Evolutionary conservation across 176 grass and related monocot species (phyloP), one percentile per base, ranked within the genome.

Genomic region (Chloris gayana): DNA sequence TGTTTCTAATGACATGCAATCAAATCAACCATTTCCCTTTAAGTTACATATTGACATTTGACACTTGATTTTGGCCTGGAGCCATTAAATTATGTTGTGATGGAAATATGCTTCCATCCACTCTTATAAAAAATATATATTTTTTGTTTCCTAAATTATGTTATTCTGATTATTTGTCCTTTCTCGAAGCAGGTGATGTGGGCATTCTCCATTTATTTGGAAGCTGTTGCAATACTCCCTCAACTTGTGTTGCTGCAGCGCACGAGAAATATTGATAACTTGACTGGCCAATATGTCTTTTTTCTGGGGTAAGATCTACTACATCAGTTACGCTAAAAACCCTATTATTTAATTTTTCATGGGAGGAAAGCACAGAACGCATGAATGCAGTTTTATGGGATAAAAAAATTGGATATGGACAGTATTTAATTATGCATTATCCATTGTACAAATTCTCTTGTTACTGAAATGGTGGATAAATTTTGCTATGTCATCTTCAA

Each of bases 231-330:
- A 31, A 99, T 95, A 93, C 76, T 99, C 70, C 92, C 96, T 85
- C 96, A 99, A 64, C 86, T 99, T 65, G 92, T 99, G 42, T 69
- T 99, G 84, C 84, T 99, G 64, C 96, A 99, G 18, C 79, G 86
- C 74, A 95, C 96, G 17, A 94, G 91, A 41, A 99, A 99, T 80
- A 89, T 99, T 6, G 96, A 95, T 65, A 99, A 93, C 67, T 54
- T 99, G 79, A 99, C 93, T 77, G 88, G 90, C 18, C 96, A 99
- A 95, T 99, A 99, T 77, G 90, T 99, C 84, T 99, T 99, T 67
- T 88, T 99, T 21, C 83, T 95, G 39, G 92, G 96, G 96, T 99
- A 93, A 91, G 14, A n/a, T 89, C 21, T 47, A 1, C 67, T 77
- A 27, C 8, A 26, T 7, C 26, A 30, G 14, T 76, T 46, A 46